Base-by-base conservation (phyloP, 768 basidiomycete genomes). In the Saitozyma podzolica region DNA sequence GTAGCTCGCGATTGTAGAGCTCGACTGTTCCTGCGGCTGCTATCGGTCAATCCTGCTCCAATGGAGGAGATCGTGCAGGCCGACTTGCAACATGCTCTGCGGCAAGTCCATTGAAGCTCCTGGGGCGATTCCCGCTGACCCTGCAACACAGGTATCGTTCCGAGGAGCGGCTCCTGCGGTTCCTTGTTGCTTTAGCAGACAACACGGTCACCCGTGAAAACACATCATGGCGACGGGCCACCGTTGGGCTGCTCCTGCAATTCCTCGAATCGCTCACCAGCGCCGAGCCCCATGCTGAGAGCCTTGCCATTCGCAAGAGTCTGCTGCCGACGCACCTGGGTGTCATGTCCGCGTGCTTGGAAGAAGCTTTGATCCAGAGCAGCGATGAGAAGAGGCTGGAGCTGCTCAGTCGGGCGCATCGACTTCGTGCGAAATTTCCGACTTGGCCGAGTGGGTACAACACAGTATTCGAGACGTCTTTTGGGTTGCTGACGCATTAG, bases 301-400 rank as follows among this genome's bases (percentile, higher is more conserved):
- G 62, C 41, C 43, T 64, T 43, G 61, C 63, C 45, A 60, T 69
- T 13, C 48, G 63, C 8, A 10, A 66, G 13, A 9, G 48, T 9
- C 19, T 75, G 16, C 47, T 67, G 8, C 63, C 71, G 0, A 49
- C 63, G 1, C 74, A 70, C 5, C 56, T 70, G 7, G 40, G 49
- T 41, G 66, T 65, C 8, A 60, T 72, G 45, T 70, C 74, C 1
- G 19, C 19, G 7, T 69, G 69, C 50, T 73, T 68, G 42, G 71
- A 72, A 45, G 71, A 68, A 39, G 62, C 52, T 40, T 58, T 75
- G 37, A 50, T 62, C 1, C 63, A 63, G 19, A 58, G 64, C 41
- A 75, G 62, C 40, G 74, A 73, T 50, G 73, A 72, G 40, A 48
- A 59, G 40, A 51, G 73, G 43, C 37, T 64, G 37, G 50, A 37